Evolutionary conservation across 2,329 filamentous ascomycete species (phyloP).

Genomic region (Ceratocystis cacaofunesta): DNA sequence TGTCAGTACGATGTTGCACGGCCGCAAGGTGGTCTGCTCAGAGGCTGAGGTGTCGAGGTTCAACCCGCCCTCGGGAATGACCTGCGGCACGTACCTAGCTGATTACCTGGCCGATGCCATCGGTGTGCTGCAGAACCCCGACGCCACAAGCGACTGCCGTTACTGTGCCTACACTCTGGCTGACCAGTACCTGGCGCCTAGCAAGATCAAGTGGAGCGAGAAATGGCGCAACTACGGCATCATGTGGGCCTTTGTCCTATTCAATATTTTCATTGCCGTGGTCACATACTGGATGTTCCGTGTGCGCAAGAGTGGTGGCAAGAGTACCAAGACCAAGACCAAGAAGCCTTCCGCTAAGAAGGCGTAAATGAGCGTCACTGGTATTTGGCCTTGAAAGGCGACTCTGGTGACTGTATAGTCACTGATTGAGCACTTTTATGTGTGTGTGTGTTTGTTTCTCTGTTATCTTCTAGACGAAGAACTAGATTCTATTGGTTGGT

Average conservation of each 20-base stretch:
- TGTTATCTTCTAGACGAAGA: conserved; percentile 1
- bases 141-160: conserved; percentile 40
- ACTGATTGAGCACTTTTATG: background rate
- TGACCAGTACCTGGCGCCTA: conserved; percentile 40
- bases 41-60: conserved; percentile 47
- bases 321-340: background rate
- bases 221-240: conserved; percentile 58
- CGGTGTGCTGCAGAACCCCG: conserved; percentile 48
- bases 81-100: conserved; percentile 49
- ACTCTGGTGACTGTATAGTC: too few species aligned
- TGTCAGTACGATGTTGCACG: conserved; percentile 48
- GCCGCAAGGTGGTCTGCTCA: conserved; percentile 37
- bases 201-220: conserved; percentile 35
- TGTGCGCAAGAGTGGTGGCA: conserved; percentile 27
- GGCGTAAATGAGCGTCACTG: background rate
- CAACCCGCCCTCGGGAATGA: conserved; percentile 44
- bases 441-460: background rate
- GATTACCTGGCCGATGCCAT: conserved; percentile 35
- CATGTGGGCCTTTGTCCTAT: conserved; percentile 49
- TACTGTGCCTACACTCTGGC: conserved; percentile 54
- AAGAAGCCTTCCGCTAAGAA: conserved; percentile 3
- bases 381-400: too few species aligned
- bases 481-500: background rate
- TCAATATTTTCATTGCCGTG: conserved; percentile 47
- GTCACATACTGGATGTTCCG: conserved; percentile 48